A percentile compares a stretch with the other conserved stretches of the same genome.
Conservation (phyloP, 305 asterid genomes). For the Solanum hybrid region DNA sequence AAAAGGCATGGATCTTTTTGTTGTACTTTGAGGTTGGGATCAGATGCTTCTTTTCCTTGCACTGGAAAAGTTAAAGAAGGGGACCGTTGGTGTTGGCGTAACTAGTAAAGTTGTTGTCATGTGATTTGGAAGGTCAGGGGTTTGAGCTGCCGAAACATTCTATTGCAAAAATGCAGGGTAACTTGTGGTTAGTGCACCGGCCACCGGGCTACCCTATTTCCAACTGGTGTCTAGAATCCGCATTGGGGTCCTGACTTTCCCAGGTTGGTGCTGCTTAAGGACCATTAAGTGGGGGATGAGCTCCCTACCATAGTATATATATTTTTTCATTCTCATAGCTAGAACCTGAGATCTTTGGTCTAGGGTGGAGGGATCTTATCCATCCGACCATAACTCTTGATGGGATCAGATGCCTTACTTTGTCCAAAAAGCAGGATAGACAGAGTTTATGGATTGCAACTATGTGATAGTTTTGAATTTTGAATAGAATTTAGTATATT, state of each 20-base stretch:
- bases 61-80: neutral
- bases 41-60: neutral
- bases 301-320: neutral
- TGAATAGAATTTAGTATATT: neutral
- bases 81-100: neutral
- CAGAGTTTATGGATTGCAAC: neutral
- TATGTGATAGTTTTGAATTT: neutral
- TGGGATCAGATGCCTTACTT: slow-evolving; percentile 14
- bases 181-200: neutral
- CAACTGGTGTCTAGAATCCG: fast-evolving
- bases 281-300: neutral
- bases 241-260: neutral
- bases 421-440: neutral
- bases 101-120: neutral
- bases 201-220: neutral
- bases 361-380: neutral
- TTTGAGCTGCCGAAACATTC: neutral
- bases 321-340: neutral
- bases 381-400: neutral
- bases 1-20: neutral
- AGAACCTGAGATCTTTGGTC: fast-evolving
- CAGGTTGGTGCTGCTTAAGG: neutral
- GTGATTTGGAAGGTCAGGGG: neutral
- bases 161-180: neutral
- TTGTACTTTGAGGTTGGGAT: neutral